phyloP scores from a whole-genome alignment of 2,329 filamentous ascomycete species.

The Moelleriella libera region DNA sequence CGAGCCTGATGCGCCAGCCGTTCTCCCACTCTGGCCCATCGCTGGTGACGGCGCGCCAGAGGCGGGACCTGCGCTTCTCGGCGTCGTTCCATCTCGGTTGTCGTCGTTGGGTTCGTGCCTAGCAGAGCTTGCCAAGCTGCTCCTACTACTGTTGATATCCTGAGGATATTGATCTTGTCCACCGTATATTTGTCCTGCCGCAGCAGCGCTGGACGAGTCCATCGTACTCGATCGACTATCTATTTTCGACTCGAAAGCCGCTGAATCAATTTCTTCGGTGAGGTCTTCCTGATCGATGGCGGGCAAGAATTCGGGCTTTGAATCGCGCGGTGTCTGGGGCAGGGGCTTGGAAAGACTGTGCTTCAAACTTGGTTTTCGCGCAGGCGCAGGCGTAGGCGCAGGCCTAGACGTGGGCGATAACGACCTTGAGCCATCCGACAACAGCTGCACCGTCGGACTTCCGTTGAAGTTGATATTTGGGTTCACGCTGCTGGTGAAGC shows the following conservation, averaged over 20 bases:
- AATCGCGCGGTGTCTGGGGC: constrained; percentile 30
- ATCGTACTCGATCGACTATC: constrained; percentile 32
- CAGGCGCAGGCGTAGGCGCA: constrained; percentile 26
- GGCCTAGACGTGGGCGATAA: constrained; percentile 6
- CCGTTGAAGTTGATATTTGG: not conserved
- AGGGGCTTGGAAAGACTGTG: constrained; percentile 44
- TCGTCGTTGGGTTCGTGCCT: constrained; percentile 33
- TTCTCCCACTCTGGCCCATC: constrained; percentile 19
- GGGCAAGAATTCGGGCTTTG: constrained; percentile 13
- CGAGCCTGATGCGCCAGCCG: constrained; percentile 13
- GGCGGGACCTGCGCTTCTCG: constrained; percentile 36
- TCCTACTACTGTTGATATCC: constrained; percentile 32
- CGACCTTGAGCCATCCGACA: constrained; percentile 7
- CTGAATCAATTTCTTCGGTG: not conserved
- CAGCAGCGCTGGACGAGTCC: constrained; percentile 26
- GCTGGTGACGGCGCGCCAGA: constrained; percentile 45
- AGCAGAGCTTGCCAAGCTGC: constrained; percentile 24
- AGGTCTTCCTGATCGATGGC: constrained; percentile 15
- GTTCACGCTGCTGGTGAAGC: constrained; percentile 4
- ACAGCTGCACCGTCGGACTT: constrained; percentile 1
- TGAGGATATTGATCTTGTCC: constrained; percentile 16
- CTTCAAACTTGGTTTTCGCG: constrained; percentile 37
- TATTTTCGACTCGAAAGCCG: constrained; percentile 12
- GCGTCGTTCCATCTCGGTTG: constrained; percentile 29
- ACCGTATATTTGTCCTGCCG: constrained; percentile 21